phyloP scores from a whole-genome alignment of 2,329 filamentous ascomycete genomes.

The Calonectria montana region DNA sequence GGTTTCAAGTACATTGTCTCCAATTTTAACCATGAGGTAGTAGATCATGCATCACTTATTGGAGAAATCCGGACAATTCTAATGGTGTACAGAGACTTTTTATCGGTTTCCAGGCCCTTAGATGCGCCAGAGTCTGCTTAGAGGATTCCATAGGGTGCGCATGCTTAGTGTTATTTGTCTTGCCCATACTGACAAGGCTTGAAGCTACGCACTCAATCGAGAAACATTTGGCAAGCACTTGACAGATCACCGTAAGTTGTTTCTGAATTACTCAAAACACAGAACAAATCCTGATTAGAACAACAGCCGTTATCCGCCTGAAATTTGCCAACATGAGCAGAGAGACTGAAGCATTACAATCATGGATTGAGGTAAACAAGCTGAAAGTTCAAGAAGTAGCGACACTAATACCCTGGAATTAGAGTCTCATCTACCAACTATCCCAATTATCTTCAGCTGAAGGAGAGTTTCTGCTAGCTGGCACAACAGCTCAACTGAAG shows the following conservation, averaged over 20 bases:
- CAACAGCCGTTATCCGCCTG: conserved; percentile 10
- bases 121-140: conserved; percentile 17
- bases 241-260: background rate
- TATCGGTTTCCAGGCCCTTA: conserved; percentile 10
- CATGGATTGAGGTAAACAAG: conserved; percentile 18
- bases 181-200: background rate
- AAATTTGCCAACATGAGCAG: conserved; percentile 19
- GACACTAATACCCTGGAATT: background rate
- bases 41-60: background rate
- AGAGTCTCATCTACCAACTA: conserved; percentile 17
- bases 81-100: conserved; percentile 5
- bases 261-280: too few species aligned
- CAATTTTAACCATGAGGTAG: conserved; percentile 20
- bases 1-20: conserved; percentile 15
- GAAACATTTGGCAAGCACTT: conserved; percentile 19
- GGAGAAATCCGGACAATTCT: background rate
- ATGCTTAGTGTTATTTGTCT: too few species aligned
- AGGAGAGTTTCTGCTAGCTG: conserved; percentile 9
- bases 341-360: conserved; percentile 9
- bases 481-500: conserved; percentile 18
- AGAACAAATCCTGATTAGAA: background rate
- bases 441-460: conserved; percentile 1
- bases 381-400: background rate
- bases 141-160: conserved; percentile 15
- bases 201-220: conserved; percentile 16